phyloP scores from a whole-genome alignment of 495 filamentous ascomycete species.

The Ramalina peruviana region DNA sequence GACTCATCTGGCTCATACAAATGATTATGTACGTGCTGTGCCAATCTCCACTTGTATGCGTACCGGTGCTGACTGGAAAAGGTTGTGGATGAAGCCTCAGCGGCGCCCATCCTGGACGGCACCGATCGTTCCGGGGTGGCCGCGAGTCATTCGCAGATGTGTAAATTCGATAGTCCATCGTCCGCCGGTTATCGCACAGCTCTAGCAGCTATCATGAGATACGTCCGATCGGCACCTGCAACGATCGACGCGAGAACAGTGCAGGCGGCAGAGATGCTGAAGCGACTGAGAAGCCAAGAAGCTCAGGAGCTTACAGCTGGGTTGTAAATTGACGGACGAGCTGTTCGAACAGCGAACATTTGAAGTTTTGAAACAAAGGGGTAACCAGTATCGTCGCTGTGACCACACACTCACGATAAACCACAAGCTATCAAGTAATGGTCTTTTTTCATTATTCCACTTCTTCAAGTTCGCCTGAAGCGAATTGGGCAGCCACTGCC shows the following conservation, averaged over 20 bases:
- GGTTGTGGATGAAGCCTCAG: slow-evolving; percentile 6
- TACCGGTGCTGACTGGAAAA: neutral
- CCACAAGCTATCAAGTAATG: too few relatives aligned
- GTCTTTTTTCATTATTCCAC: neutral
- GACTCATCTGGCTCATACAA: slow-evolving; percentile 18
- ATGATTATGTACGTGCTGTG: neutral
- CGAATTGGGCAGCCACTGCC: slow-evolving; percentile 8
- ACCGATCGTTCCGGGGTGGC: slow-evolving; percentile 12
- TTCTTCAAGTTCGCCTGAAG: neutral
- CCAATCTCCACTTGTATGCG: too few relatives aligned
- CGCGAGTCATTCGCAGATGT: slow-evolving; percentile 14
- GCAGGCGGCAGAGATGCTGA: slow-evolving; percentile 6
- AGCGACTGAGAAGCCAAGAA: slow-evolving; percentile 3
- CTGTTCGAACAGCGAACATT: too few relatives aligned
- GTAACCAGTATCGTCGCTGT: too few relatives aligned
- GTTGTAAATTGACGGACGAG: neutral
- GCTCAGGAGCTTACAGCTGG: neutral
- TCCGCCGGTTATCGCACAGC: slow-evolving; percentile 3
- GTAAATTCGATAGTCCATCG: slow-evolving; percentile 13
- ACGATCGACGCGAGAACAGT: slow-evolving; percentile 8
- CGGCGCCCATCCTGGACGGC: slow-evolving; percentile 8
- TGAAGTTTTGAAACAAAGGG: too few relatives aligned
- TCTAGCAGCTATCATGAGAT: slow-evolving; percentile 8
- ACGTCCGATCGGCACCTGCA: slow-evolving; percentile 8
- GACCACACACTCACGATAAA: too few relatives aligned